These are phyloP conservation scores for Kodamaea nitidulidarum DNA, from an alignment of 805 yeast species.

Conservation along the genomic window DNA sequence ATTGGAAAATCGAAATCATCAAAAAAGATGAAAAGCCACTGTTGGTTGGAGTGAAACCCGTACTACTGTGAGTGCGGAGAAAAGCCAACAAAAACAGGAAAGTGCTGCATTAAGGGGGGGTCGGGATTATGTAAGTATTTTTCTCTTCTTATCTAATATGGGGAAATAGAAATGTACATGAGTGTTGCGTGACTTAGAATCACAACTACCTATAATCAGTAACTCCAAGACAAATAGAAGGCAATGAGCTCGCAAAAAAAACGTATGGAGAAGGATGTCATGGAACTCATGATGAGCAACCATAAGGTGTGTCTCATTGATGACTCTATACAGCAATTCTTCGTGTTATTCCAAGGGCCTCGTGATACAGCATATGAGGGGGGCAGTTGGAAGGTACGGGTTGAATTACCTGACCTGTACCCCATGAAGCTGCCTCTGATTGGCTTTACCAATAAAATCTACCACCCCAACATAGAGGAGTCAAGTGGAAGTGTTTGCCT, in stretches of 20 bases:
- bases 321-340: slow-evolving; percentile 77
- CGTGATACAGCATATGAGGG: slow-evolving; percentile 76
- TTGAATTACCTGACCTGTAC: slow-evolving; percentile 90
- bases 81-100: neutral
- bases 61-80: neutral
- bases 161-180: neutral
- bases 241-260: slow-evolving; percentile 58
- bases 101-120: neutral
- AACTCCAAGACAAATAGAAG: neutral
- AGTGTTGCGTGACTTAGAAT: slow-evolving; percentile 7
- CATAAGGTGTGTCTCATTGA: slow-evolving; percentile 80
- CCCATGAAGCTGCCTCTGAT: slow-evolving; percentile 96
- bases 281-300: slow-evolving; percentile 94
- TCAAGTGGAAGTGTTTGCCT: slow-evolving; percentile 87
- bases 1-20: slow-evolving; percentile 19
- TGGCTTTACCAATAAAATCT: slow-evolving; percentile 86
- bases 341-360: slow-evolving; percentile 84
- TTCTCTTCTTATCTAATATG: neutral
- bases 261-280: slow-evolving; percentile 90
- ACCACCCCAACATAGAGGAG: slow-evolving; percentile 94
- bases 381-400: slow-evolving; percentile 87
- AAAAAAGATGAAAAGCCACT: slow-evolving; percentile 17
- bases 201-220: neutral
- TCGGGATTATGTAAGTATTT: neutral
- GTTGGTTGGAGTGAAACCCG: slow-evolving; percentile 5